These are phyloP conservation scores for Hygrocybe punicea DNA, from an alignment of 768 basidiomycete genomes.

Conservation along the genomic window DNA sequence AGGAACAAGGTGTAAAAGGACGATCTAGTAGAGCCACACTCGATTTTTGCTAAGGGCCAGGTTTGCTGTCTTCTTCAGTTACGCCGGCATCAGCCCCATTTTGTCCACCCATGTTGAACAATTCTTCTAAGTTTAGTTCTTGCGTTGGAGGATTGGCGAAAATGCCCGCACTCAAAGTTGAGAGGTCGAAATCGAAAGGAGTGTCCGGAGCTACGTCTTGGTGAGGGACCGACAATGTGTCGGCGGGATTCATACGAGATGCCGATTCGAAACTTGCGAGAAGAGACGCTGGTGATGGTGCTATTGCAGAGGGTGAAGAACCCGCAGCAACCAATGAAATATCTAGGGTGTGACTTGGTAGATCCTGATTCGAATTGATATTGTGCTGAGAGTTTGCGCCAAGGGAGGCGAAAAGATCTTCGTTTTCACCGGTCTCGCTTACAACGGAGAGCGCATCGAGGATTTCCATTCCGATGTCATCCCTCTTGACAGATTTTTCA, in stretches of 20 bases:
- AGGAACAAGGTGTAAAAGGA: too few species aligned
- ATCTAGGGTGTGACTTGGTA: background rate
- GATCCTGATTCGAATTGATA: background rate
- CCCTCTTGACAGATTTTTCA: conserved; percentile 20
- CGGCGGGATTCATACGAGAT: conserved; percentile 28
- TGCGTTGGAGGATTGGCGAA: conserved; percentile 33
- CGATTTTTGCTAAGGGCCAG: too few species aligned
- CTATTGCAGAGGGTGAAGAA: background rate
- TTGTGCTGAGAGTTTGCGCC: conserved; percentile 18
- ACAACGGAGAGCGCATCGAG: conserved; percentile 30
- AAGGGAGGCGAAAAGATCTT: conserved; percentile 32
- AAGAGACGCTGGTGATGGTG: conserved; percentile 40
- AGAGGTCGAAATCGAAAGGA: conserved; percentile 43
- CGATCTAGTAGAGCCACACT: too few species aligned
- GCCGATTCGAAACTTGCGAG: conserved; percentile 44
- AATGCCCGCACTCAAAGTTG: conserved; percentile 40
- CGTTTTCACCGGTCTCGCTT: conserved; percentile 5
- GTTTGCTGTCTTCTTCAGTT: too few species aligned
- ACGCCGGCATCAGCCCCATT: background rate
- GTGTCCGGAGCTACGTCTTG: conserved; percentile 20
- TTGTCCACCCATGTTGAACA: conserved; percentile 43
- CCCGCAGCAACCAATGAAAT: conserved; percentile 5
- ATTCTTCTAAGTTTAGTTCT: conserved; percentile 51
- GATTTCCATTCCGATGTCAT: conserved; percentile 30
- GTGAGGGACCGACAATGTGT: conserved; percentile 17